Conservation (phyloP, 495 filamentous ascomycete genomes). For the Cladorrhinum samala region DNA sequence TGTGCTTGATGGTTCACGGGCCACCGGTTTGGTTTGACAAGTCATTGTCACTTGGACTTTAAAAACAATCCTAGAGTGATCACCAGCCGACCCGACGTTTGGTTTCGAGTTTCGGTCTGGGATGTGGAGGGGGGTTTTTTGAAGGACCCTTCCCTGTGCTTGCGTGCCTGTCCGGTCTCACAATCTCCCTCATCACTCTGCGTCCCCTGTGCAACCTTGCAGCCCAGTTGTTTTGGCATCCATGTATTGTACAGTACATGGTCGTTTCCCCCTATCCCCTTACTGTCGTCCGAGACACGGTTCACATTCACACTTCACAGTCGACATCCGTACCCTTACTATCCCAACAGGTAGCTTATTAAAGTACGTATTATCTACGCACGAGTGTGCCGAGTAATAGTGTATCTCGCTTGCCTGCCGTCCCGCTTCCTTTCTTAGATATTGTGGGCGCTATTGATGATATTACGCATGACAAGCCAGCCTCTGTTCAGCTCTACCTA, state of each 20-base stretch:
- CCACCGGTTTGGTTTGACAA: too few species aligned
- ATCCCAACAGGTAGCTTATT: too few species aligned
- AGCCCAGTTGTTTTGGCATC: constrained; percentile 12
- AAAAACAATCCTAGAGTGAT: constrained; percentile 11
- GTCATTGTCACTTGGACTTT: too few species aligned
- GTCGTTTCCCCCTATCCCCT: neutral
- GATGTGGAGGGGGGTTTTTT: constrained; percentile 8
- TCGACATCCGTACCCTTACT: too few species aligned
- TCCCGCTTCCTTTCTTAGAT: neutral
- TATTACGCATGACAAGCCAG: constrained; percentile 1
- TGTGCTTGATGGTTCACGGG: too few species aligned
- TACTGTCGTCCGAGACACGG: neutral
- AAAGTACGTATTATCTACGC: too few species aligned
- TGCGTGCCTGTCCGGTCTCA: constrained; percentile 17
- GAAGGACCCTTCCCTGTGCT: constrained; percentile 6
- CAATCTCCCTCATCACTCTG: constrained; percentile 9
- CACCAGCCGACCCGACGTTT: constrained; percentile 19
- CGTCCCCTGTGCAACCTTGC: constrained; percentile 10
- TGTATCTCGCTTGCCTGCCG: constrained; percentile 5
- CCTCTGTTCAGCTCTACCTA: constrained; percentile 2
- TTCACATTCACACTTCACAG: neutral
- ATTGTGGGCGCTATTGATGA: constrained; percentile 1
- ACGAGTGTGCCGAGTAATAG: too few species aligned
- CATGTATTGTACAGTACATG: constrained; percentile 9
- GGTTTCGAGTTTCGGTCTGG: constrained; percentile 16